Percentiles rank a stretch among this genome's conserved stretches.
These are phyloP conservation scores for Coniosporium tulheliwenetii DNA, from an alignment of 2,329 filamentous ascomycete species.

Conservation along the genomic window DNA sequence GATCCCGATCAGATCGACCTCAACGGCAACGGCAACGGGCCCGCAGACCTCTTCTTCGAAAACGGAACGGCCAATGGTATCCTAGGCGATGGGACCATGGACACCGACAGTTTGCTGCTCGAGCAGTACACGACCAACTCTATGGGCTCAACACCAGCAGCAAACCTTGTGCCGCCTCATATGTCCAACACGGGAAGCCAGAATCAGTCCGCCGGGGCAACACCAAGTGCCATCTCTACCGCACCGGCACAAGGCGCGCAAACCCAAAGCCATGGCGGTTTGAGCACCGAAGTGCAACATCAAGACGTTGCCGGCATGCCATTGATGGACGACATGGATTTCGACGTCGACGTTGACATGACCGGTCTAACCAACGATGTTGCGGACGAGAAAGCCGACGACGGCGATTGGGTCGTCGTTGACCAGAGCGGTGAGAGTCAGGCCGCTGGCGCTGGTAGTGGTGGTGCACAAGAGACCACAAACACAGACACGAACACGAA, in stretches of 20 bases:
- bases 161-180: conserved; percentile 43
- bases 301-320: not conserved
- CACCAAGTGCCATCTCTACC: conserved; percentile 32
- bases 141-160: conserved; percentile 43
- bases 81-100: conserved; percentile 12
- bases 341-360: conserved; percentile 38
- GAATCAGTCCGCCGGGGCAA: conserved; percentile 41
- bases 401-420: conserved; percentile 61
- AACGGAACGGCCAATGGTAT: conserved; percentile 1
- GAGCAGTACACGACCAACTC: conserved; percentile 53
- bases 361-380: conserved; percentile 32
- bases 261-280: not conserved
- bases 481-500: too few species aligned
- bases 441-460: conserved; percentile 6
- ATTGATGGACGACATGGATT: conserved; percentile 15
- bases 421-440: conserved; percentile 42
- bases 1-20: conserved; percentile 13
- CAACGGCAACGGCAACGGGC: conserved; percentile 2
- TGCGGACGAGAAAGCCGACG: conserved; percentile 21
- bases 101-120: conserved; percentile 35
- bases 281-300: not conserved
- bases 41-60: conserved; percentile 5
- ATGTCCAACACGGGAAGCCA: conserved; percentile 38
- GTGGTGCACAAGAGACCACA: too few species aligned
- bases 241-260: conserved; percentile 13